phyloP scores from a whole-genome alignment of 73 alveolate species.

The Paramecium primaurelia region DNA sequence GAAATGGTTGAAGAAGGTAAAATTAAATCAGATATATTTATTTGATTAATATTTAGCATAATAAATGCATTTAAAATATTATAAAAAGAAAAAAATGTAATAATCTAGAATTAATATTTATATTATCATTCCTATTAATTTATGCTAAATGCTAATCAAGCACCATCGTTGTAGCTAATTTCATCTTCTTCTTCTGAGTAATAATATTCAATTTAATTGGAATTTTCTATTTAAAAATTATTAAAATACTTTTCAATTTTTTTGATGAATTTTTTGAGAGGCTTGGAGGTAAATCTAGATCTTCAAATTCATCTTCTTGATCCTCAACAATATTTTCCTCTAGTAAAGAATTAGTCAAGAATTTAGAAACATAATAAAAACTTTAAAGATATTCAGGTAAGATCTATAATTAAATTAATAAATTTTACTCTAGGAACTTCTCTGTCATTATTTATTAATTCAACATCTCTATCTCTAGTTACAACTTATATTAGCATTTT shows the following conservation, averaged over 20 bases:
- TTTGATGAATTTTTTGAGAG: slow-evolving; percentile 16
- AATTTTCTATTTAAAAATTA: neutral
- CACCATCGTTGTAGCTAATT: neutral
- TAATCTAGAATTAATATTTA: neutral
- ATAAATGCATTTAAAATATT: neutral
- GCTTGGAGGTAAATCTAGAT: slow-evolving; percentile 13
- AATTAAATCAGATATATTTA: neutral
- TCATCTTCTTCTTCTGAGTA: slow-evolving; percentile 9
- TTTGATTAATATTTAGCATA: neutral
- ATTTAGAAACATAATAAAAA: neutral
- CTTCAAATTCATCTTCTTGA: neutral
- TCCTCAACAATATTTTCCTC: neutral
- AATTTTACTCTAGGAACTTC: neutral
- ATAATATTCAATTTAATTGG: neutral
- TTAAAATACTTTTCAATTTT: neutral
- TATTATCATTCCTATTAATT: neutral
- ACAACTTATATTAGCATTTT: neutral
- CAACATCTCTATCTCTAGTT: neutral
- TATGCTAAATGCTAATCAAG: neutral
- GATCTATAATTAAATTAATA: neutral
- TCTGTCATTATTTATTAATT: neutral
- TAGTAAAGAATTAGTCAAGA: neutral
- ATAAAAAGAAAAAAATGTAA: neutral
- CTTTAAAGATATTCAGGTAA: slow-evolving; percentile 4
- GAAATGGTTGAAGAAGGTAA: neutral